Conservation (phyloP, 106 monocot genomes). For the Agapanthus africanus region DNA sequence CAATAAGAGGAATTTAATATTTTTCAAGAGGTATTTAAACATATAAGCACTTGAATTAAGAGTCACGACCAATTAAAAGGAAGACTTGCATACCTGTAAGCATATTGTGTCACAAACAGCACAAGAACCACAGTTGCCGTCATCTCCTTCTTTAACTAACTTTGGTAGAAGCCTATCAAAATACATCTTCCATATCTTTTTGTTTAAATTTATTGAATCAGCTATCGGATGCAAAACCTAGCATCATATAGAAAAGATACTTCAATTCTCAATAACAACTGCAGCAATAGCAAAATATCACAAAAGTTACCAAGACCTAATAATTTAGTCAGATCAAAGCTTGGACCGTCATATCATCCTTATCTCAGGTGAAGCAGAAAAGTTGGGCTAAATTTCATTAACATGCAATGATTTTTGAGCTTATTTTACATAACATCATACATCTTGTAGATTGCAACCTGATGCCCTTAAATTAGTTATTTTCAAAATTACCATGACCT, state of each 20-base stretch:
- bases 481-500: no score
- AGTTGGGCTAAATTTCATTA: no score
- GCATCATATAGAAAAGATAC: background rate
- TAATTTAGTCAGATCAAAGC: background rate
- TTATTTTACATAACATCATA: no score
- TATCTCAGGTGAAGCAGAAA: background rate
- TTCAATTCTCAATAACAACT: background rate
- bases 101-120: conserved; percentile 84
- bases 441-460: no score
- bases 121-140: conserved; percentile 64
- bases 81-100: conserved; percentile 53
- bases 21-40: conserved; percentile 2
- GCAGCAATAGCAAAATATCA: background rate
- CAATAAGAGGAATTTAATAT: background rate
- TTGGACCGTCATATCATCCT: background rate
- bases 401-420: no score
- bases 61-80: background rate
- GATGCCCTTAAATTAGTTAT: no score
- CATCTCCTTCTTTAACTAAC: conserved; percentile 54
- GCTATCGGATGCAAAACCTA: conserved; percentile 67
- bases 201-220: conserved; percentile 79
- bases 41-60: background rate
- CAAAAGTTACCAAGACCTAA: background rate
- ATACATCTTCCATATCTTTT: conserved; percentile 71
- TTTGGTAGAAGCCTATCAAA: conserved; percentile 58